Evolutionary conservation across 495 filamentous ascomycete genomes (phyloP).

Genomic region (Podospora tetraspora): DNA sequence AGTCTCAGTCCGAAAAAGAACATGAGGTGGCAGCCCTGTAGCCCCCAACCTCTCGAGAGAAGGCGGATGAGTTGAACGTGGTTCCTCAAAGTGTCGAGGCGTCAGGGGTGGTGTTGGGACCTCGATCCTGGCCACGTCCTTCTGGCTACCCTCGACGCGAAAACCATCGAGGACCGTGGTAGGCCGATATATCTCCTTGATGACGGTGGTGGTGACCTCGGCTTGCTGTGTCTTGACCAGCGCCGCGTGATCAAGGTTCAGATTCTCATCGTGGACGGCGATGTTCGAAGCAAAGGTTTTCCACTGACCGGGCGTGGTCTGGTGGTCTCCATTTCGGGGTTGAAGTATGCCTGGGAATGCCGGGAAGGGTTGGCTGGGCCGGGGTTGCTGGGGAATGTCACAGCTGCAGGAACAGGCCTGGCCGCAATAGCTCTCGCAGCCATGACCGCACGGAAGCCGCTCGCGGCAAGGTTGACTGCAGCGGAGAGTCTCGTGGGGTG

Average conservation of each 20-base stretch:
- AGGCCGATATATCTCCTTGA: background rate
- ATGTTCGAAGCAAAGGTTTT: background rate
- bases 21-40: background rate
- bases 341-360: background rate
- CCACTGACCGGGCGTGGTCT: background rate
- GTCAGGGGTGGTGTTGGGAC: background rate
- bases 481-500: slow-evolving; percentile 54
- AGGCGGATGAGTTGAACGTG: background rate
- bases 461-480: slow-evolving; percentile 60
- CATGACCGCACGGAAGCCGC: slow-evolving; percentile 59
- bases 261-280: background rate
- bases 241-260: background rate
- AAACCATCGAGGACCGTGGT: background rate
- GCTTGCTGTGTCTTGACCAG: background rate
- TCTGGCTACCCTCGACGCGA: background rate
- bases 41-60: background rate
- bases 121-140: background rate
- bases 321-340: background rate
- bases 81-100: background rate
- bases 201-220: background rate
- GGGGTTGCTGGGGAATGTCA: background rate
- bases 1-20: background rate
- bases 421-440: slow-evolving; percentile 40
- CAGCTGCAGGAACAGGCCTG: slow-evolving; percentile 37
- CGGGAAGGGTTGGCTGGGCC: background rate